Base-by-base conservation (phyloP, 1,284 basidiomycete species). In the Trametes sp. region DNA sequence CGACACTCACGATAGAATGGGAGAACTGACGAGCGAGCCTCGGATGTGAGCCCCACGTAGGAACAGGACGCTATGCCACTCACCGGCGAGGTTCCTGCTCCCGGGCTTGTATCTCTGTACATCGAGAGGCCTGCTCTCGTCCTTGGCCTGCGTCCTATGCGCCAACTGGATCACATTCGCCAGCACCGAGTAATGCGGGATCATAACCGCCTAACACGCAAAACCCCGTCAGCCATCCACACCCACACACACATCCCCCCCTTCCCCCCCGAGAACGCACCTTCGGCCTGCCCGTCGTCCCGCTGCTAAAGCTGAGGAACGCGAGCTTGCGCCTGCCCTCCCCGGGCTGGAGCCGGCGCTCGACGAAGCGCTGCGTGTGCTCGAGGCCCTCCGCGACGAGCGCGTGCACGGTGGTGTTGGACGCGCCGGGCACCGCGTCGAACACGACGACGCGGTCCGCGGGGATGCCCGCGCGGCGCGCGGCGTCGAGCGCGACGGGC, bases 221-320 rank as follows among this genome's bases (percentile, higher is more conserved):
- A 0, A 24, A 5, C 14, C n/a, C 50, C 59, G 11, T 49, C 46
- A 62, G 11, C 54, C 36, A 23, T 23, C 28, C 6, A 19, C 29
- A 31, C 16, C 1, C 14, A 29, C 26, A 31, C 5, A 7, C n/a
- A 9, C 2, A 53, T 5, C 26, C 19, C 46, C 16, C n/a, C n/a
- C n/a, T n/a, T n/a, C n/a, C n/a, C n/a, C n/a, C n/a, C n/a, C n/a
- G n/a, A n/a, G n/a, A n/a, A 24, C 61, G 45, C 64, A 86, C 89
- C 82, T 94, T 94, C 1, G 92, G 90, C 69, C 84, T 85, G 10
- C 92, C 92, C 65, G 92, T 94, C 2, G 93, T 94, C 28, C 92
- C 92, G 54, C 87, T 90, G 0, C 89, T 92, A 73, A 94, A 93
- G 57, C 82, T 87, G 42, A 92, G 76, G 68, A 94, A 89, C 1